phyloP scores from a whole-genome alignment of 352 stramenopile genomes.

The Albugo candida region DNA sequence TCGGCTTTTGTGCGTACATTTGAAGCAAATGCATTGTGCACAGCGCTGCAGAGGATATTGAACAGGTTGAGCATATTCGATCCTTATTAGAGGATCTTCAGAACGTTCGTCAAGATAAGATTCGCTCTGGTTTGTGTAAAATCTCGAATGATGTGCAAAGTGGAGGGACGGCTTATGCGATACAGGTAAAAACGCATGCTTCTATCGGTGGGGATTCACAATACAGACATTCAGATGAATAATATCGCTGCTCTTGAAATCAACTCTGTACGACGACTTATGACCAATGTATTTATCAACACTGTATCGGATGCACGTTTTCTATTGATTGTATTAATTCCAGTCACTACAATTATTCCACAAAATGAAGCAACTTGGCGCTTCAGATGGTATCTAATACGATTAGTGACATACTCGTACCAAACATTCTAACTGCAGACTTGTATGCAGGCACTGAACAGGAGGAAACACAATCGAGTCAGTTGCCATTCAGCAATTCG shows the following conservation, averaged over 20 bases:
- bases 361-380: neutral
- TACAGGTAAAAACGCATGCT: conserved; percentile 17
- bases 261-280: conserved; percentile 75
- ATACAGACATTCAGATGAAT: conserved; percentile 44
- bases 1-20: neutral
- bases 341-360: neutral
- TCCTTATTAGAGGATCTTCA: conserved; percentile 75
- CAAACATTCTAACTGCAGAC: too few species aligned
- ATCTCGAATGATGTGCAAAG: conserved; percentile 60
- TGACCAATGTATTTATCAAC: conserved; percentile 30
- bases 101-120: conserved; percentile 79
- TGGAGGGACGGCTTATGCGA: conserved; percentile 46
- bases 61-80: conserved; percentile 62
- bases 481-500: too few species aligned
- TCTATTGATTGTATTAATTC: neutral
- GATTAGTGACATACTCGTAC: too few species aligned
- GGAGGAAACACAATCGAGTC: too few species aligned
- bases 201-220: neutral
- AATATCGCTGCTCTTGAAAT: conserved; percentile 74
- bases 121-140: conserved; percentile 69
- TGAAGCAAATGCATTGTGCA: neutral
- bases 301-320: too few species aligned
- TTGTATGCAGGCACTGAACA: too few species aligned
- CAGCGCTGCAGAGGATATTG: conserved; percentile 64
- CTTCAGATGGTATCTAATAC: neutral